Evolutionary conservation across 805 yeast species (phyloP).

Genomic region (Nakazawaea ambrosiae): DNA sequence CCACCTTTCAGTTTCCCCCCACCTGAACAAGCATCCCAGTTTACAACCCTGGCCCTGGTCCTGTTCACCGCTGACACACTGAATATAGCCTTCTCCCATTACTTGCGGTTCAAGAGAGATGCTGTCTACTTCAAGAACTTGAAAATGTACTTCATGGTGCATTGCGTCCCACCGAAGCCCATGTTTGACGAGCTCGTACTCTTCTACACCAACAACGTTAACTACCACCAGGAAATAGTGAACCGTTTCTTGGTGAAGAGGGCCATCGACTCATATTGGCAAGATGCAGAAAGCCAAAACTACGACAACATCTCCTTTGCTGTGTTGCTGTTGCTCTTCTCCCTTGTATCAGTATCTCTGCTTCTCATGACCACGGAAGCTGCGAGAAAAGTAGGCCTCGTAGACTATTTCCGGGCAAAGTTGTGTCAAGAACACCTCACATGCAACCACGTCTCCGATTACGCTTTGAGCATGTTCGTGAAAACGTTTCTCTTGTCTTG

Average conservation of each 20-base stretch:
- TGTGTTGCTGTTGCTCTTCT: constrained; percentile 2
- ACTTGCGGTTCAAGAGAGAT: too few relatives aligned
- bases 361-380: neutral
- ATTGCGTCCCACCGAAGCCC: too few relatives aligned
- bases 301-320: constrained; percentile 5
- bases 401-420: neutral
- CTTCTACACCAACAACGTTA: constrained; percentile 1
- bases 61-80: too few relatives aligned
- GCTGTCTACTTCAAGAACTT: too few relatives aligned
- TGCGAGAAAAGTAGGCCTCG: neutral
- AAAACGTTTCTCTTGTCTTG: neutral
- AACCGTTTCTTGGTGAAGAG: constrained; percentile 4
- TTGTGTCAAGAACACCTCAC: neutral
- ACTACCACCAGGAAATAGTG: constrained; percentile 3
- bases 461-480: too few relatives aligned
- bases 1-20: too few relatives aligned
- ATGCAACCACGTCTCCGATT: neutral
- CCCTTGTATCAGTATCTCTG: constrained; percentile 1
- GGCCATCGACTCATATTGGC: constrained; percentile 1
- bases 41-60: too few relatives aligned
- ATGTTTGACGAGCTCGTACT: neutral
- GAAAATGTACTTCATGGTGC: too few relatives aligned
- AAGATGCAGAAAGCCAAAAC: neutral
- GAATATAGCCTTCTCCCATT: too few relatives aligned
- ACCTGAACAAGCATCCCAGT: too few relatives aligned